Base-by-base conservation (phyloP, 2,329 filamentous ascomycete species). In the Nigrospora oryzae region DNA sequence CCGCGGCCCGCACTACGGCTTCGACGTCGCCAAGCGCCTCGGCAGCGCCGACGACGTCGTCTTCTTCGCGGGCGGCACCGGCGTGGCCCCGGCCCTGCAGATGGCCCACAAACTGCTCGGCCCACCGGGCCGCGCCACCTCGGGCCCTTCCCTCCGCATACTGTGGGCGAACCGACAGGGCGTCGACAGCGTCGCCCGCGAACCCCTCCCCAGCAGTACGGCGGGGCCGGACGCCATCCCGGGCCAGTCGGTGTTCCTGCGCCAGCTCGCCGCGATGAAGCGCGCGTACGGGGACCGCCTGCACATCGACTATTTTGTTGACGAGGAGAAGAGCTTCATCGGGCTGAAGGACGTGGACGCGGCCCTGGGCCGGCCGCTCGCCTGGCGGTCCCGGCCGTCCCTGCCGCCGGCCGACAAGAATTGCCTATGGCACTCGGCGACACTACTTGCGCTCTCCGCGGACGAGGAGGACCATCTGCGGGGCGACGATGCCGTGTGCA, bases 61-160 rank as follows among this genome's bases (percentile, higher is more conserved):
- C 2, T 95, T 97, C 57, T 68, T 97, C 17, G 93, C 90, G 1
- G 93, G 90, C 2, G 93, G 93, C 0, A 98, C 93, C 0, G 91
- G 93, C 1, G 86, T 98, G 54, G 89, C 89, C 14, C 88, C 91
- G 0, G 93, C 90, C 8, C 66, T 97, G 62, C 91, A 97, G 65
- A 78, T 85, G 36, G 86, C 83, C 2, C 68, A 81, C 49, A 77
- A 79, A 1, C 63, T 91, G 11, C 65, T 81, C 4, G 63, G 72
- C 48, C 53, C 61, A 16, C 51, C 47, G 58, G 41, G 53, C 51
- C 32, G 39, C 7, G 44, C 50, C 16, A 48, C 48, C 5, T 48
- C 53, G 10, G 57, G 58, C n/a, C 66, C 69, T 3, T 68, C 58
- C 36, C 76, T 95, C 44, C 75, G 79, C 40, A 82, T 97, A 28